A percentile compares a stretch with the other conserved stretches of the same genome.
Evolutionary conservation across 2,329 filamentous ascomycete genomes (phyloP).

Genomic region (Calonectria honghensis): DNA sequence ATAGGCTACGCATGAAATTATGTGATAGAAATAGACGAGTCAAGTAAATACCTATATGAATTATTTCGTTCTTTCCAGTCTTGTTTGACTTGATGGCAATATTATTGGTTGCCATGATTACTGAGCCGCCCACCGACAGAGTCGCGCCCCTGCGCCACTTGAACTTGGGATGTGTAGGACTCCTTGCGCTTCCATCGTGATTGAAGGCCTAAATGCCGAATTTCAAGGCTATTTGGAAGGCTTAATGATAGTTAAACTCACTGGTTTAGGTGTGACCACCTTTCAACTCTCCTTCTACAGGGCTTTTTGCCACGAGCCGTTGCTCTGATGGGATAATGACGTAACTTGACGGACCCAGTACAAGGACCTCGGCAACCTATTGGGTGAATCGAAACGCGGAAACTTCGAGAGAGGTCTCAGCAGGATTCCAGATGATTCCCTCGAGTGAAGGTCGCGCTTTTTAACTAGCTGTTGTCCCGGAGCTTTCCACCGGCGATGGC

Average conservation of each 20-base stretch:
- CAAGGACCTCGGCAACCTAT: not conserved
- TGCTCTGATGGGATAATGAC: not conserved
- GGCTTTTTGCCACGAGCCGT: too few species aligned
- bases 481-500: not conserved
- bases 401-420: not conserved
- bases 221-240: too few species aligned
- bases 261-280: too few species aligned
- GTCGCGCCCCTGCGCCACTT: too few species aligned
- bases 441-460: not conserved
- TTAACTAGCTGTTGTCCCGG: not conserved
- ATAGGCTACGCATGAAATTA: not conserved
- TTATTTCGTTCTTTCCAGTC: too few species aligned
- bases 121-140: not conserved
- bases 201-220: too few species aligned
- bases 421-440: not conserved
- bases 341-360: not conserved
- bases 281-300: too few species aligned
- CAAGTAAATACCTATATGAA: too few species aligned
- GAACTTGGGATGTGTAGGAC: not conserved
- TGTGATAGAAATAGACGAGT: not conserved
- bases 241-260: too few species aligned
- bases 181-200: not conserved
- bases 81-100: not conserved
- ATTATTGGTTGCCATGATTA: not conserved
- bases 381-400: not conserved